Evolutionary conservation across 208 protist species (phyloP), one percentile per base, ranked within the genome.

Genomic region (Vickermania spadyakhi): DNA sequence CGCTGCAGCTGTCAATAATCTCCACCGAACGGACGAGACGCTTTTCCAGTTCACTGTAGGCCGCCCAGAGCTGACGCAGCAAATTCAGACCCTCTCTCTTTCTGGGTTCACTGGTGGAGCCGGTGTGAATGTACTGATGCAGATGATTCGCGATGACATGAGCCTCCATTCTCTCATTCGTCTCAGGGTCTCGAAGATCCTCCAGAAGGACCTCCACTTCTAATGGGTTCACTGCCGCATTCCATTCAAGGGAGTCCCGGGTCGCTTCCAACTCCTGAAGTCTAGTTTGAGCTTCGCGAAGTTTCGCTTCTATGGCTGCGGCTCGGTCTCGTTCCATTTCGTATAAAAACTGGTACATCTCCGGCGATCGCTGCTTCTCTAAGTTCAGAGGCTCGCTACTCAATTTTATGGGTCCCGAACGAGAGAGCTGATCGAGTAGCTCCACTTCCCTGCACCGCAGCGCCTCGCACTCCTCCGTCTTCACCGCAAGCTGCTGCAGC

Each of bases 61-160:
- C 84, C 3, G 74, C 72, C 84, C 84, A 91, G 53, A 91, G 70
- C 75, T 70, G 86, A 56, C 56, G 72, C 76, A 86, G 80, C 52
- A 73, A 78, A 60, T 86, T 77, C 14, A 57, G 57, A 18, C 36
- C 36, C 11, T 45, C 36, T 7, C 18, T 18, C 18, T 18, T 7
- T n/a, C 18, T 18, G 13, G 72, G 70, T 18, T 64, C 62, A 28
- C 25, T 27, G 13, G 80, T 74, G 2, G 64, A 51, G 28, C 77
- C 56, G 62, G 83, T 75, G n/a, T 84, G 58, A 59, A 91, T 49
- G 18, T 79, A 56, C 30, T 75, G 79, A 63, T 88, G 77, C 18
- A 91, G 66, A 14, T 79, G 67, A 57, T 81, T 88, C 1, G 78
- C 77, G 1, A 13, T 66, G 30, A 74, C 67, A 49, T 79, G 70